Conservation (phyloP, 1,284 basidiomycete genomes). For the Trichosporon sp. region DNA sequence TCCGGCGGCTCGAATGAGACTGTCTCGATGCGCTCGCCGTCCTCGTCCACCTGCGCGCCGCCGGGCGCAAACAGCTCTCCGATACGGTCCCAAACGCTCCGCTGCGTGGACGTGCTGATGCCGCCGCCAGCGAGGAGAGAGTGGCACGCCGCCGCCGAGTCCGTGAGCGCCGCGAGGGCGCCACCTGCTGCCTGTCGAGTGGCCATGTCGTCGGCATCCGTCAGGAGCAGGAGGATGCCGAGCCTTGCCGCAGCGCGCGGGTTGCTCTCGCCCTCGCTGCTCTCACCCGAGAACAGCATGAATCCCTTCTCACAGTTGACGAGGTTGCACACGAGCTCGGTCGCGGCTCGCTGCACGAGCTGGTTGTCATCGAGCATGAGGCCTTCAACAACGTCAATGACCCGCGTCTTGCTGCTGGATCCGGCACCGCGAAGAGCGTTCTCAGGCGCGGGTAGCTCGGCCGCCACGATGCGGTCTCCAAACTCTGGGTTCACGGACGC, state of each 20-base stretch:
- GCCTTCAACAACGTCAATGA: constrained; percentile 57
- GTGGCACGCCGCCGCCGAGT: constrained; percentile 58
- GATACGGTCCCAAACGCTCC: constrained; percentile 60
- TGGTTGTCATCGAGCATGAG: constrained; percentile 76
- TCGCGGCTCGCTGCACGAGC: constrained; percentile 77
- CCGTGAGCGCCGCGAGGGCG: constrained; percentile 72
- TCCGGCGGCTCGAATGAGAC: constrained; percentile 44
- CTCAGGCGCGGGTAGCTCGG: constrained; percentile 13
- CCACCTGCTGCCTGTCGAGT: constrained; percentile 82
- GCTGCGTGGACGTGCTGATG: constrained; percentile 41
- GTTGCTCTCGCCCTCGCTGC: constrained; percentile 23
- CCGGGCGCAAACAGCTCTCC: constrained; percentile 56
- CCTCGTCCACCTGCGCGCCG: constrained; percentile 24
- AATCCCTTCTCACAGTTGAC: constrained; percentile 70
- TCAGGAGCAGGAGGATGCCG: constrained; percentile 75
- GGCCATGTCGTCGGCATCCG: constrained; percentile 72
- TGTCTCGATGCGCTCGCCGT: constrained; percentile 38
- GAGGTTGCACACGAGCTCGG: constrained; percentile 92
- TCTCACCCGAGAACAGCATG: constrained; percentile 50
- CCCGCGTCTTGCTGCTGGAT: constrained; percentile 48
- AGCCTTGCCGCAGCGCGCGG: constrained; percentile 60
- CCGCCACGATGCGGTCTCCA: constrained; percentile 57
- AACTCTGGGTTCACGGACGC: constrained; percentile 68
- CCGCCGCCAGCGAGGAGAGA: constrained; percentile 51
- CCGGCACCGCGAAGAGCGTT: constrained; percentile 21